These are phyloP conservation scores for Metschnikowia bowlesiae DNA, from an alignment of 805 yeast species.

Conservation along the genomic window DNA sequence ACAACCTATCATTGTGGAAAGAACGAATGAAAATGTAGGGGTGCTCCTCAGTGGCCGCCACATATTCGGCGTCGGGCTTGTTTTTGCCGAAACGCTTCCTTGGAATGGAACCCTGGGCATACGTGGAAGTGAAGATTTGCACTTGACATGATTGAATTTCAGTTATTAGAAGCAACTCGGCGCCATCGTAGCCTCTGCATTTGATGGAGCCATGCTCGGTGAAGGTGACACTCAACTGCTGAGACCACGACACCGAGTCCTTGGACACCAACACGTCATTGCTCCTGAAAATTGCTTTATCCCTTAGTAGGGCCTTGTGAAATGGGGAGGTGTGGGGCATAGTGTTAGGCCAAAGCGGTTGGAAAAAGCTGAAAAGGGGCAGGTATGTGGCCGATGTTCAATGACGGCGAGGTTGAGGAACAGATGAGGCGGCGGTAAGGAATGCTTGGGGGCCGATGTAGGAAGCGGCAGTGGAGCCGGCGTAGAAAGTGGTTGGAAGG, in stretches of 20 bases:
- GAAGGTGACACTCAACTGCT: slow-evolving; percentile 25
- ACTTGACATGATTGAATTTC: slow-evolving; percentile 39
- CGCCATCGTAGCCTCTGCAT: slow-evolving; percentile 28
- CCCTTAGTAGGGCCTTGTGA: slow-evolving; percentile 29
- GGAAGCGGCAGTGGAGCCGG: not conserved
- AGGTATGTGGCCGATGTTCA: not conserved
- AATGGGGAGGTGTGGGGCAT: slow-evolving; percentile 24
- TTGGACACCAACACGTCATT: slow-evolving; percentile 32
- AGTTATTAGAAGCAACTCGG: slow-evolving; percentile 28
- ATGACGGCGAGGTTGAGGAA: not conserved
- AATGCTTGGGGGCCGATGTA: too few species aligned
- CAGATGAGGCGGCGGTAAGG: too few species aligned
- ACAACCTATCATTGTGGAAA: slow-evolving; percentile 34
- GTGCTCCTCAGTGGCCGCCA: slow-evolving; percentile 20
- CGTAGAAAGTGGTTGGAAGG: not conserved
- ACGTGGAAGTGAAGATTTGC: slow-evolving; percentile 29
- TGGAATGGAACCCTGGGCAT: slow-evolving; percentile 1
- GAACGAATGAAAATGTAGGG: slow-evolving; percentile 42
- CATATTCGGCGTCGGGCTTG: not conserved
- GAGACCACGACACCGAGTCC: slow-evolving; percentile 36
- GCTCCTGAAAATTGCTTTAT: slow-evolving; percentile 33
- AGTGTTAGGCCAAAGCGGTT: not conserved
- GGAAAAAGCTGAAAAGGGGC: not conserved
- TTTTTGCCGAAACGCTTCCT: slow-evolving; percentile 8
- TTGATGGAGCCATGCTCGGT: slow-evolving; percentile 32